Percentiles rank a stretch among this genome's conserved stretches.
phyloP scores from a whole-genome alignment of 495 filamentous ascomycete genomes.

The Aspergillus cavernicola region DNA sequence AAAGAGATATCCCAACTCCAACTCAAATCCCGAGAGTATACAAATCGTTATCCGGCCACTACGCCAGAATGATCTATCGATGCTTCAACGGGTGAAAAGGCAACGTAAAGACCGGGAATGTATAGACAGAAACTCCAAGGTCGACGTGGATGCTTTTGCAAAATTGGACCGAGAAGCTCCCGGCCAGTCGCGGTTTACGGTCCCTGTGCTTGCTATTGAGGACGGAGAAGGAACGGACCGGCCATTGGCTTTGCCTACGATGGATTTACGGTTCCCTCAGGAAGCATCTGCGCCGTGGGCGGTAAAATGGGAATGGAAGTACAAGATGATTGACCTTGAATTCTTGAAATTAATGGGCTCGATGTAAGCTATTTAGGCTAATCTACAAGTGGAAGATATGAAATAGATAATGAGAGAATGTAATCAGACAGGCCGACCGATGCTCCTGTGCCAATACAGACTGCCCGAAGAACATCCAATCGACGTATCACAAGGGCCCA shows the following conservation, averaged over 20 bases:
- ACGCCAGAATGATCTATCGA: constrained; percentile 41
- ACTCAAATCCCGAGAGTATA: no score
- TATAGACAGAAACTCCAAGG: not conserved
- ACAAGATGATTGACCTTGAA: constrained; percentile 41
- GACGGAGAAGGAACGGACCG: constrained; percentile 5
- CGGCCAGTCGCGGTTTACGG: constrained; percentile 32
- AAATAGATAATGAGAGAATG: constrained; percentile 10
- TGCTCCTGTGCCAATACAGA: no score
- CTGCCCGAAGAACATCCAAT: no score
- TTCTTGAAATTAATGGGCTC: constrained; percentile 33
- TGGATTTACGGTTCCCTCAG: constrained; percentile 18
- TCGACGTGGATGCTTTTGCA: constrained; percentile 2
- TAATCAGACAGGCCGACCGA: not conserved
- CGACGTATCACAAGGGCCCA: not conserved
- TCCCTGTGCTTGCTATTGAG: constrained; percentile 31
- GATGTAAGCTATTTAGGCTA: constrained; percentile 20
- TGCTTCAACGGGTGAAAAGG: constrained; percentile 8
- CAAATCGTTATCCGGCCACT: constrained; percentile 45
- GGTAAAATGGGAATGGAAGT: constrained; percentile 42
- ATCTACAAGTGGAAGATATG: constrained; percentile 25
- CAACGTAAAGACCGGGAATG: not conserved
- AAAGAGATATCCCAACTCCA: not conserved
- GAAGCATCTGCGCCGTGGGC: constrained; percentile 3
- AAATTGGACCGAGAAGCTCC: constrained; percentile 25
- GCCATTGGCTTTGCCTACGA: constrained; percentile 31